Percentiles rank a stretch among this genome's conserved stretches.
Conservation (phyloP, 2,329 filamentous ascomycete species). For the Neophaeococcomyces mojaviensis region DNA sequence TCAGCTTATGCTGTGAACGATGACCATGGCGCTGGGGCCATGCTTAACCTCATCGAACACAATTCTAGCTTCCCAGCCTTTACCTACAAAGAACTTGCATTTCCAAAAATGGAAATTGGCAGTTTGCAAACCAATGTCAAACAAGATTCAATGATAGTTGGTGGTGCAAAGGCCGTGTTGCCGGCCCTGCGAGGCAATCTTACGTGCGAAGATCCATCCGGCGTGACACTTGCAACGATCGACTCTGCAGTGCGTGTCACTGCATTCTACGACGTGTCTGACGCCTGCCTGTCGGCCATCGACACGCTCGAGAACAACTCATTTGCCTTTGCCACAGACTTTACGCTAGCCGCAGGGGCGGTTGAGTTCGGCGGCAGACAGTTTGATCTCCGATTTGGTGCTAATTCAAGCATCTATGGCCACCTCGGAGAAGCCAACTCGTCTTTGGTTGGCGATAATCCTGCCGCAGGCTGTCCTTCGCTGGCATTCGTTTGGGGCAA, state of each 20-base stretch:
- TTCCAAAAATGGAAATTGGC: slow-evolving; percentile 17
- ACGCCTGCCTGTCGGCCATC: slow-evolving; percentile 16
- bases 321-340: slow-evolving; percentile 13
- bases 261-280: slow-evolving; percentile 16
- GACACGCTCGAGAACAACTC: slow-evolving; percentile 12
- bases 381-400: slow-evolving; percentile 20
- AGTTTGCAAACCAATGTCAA: slow-evolving; percentile 3
- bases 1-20: slow-evolving; percentile 12
- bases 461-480: slow-evolving; percentile 21
- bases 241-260: slow-evolving; percentile 15
- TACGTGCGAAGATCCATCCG: slow-evolving; percentile 15
- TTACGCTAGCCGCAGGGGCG: background rate
- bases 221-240: background rate
- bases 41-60: slow-evolving; percentile 19
- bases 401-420: slow-evolving; percentile 15
- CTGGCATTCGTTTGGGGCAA: slow-evolving; percentile 21
- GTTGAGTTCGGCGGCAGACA: slow-evolving; percentile 17
- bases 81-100: slow-evolving; percentile 19
- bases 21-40: slow-evolving; percentile 19
- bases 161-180: slow-evolving; percentile 12
- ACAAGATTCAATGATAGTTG: slow-evolving; percentile 7
- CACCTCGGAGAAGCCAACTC: slow-evolving; percentile 18
- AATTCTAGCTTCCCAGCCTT: slow-evolving; percentile 19
- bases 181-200: slow-evolving; percentile 16
- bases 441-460: slow-evolving; percentile 20